Conservation (phyloP, 2,329 filamentous ascomycete genomes). For the Zymoseptoria brevis region DNA sequence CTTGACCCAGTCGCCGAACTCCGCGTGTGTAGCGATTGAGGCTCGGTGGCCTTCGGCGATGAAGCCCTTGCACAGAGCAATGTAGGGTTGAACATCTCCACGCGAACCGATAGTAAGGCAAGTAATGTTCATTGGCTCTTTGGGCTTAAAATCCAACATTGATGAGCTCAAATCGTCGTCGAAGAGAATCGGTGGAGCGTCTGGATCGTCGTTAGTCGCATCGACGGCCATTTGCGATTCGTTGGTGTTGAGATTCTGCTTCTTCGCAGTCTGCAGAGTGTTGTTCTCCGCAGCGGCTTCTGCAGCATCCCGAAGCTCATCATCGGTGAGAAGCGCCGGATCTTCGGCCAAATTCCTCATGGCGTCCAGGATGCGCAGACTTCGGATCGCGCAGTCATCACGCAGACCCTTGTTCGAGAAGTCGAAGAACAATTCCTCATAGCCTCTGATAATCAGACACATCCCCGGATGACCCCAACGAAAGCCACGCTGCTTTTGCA, state of each 20-base stretch:
- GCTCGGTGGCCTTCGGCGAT: conserved; percentile 78
- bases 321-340: conserved; percentile 57
- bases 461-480: conserved; percentile 84
- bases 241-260: conserved; percentile 36
- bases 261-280: conserved; percentile 66
- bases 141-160: conserved; percentile 83
- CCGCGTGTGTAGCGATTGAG: conserved; percentile 82
- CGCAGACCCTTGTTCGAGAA: conserved; percentile 69
- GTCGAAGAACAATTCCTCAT: conserved; percentile 95
- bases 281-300: conserved; percentile 71
- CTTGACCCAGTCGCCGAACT: conserved; percentile 84
- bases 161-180: conserved; percentile 76
- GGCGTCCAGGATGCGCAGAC: conserved; percentile 69
- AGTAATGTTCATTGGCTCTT: conserved; percentile 70
- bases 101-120: conserved; percentile 93
- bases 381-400: conserved; percentile 79
- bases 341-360: conserved; percentile 59
- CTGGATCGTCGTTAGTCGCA: conserved; percentile 29
- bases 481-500: conserved; percentile 91
- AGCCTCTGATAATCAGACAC: conserved; percentile 84
- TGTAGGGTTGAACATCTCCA: conserved; percentile 95
- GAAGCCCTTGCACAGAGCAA: conserved; percentile 86
- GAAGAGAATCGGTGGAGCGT: conserved; percentile 70
- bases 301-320: conserved; percentile 63
- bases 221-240: conserved; percentile 29